A percentile compares a stretch with the other conserved stretches of the same genome.
Conservation (phyloP, 352 stramenopile genomes). For the Phytopythium ostracodes region DNA sequence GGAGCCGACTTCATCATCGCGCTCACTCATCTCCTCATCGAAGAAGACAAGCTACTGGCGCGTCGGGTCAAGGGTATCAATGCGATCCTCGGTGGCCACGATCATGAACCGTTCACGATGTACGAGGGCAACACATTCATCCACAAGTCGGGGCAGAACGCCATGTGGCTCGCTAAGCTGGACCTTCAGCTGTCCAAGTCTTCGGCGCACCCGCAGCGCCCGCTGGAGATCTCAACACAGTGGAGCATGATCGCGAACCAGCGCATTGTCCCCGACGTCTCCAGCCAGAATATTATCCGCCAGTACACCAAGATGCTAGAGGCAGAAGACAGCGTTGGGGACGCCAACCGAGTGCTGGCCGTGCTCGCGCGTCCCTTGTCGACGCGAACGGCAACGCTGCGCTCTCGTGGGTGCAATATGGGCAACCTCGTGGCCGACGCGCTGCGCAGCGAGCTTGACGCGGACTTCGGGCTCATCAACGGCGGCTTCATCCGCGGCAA, state of each 20-base stretch:
- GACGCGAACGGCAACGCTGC: conserved; percentile 56
- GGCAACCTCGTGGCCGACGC: conserved; percentile 68
- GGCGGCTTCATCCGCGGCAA: conserved; percentile 78
- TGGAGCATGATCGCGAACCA: conserved; percentile 85
- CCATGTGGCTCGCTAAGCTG: conserved; percentile 78
- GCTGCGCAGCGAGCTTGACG: conserved; percentile 40
- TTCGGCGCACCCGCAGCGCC: conserved; percentile 27
- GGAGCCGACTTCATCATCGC: conserved; percentile 83
- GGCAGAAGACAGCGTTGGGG: conserved; percentile 39
- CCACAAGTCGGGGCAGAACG: conserved; percentile 89
- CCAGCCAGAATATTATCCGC: conserved; percentile 68
- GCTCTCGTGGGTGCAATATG: conserved; percentile 43
- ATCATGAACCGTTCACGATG: conserved; percentile 88
- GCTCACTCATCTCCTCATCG: conserved; percentile 80
- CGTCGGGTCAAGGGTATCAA: conserved; percentile 64
- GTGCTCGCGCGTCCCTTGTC: conserved; percentile 35
- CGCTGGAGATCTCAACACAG: conserved; percentile 45
- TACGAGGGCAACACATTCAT: conserved; percentile 80
- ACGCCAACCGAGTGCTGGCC: conserved; percentile 43
- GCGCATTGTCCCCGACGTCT: conserved; percentile 39
- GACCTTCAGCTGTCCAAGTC: conserved; percentile 64
- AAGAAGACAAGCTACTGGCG: conserved; percentile 66
- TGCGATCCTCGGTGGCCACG: conserved; percentile 87
- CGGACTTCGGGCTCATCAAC: conserved; percentile 66
- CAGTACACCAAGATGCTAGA: conserved; percentile 68